These are phyloP conservation scores for Tetracentron sinense DNA, from an alignment of 164 flowering plant genomes.

Conservation along the genomic window DNA sequence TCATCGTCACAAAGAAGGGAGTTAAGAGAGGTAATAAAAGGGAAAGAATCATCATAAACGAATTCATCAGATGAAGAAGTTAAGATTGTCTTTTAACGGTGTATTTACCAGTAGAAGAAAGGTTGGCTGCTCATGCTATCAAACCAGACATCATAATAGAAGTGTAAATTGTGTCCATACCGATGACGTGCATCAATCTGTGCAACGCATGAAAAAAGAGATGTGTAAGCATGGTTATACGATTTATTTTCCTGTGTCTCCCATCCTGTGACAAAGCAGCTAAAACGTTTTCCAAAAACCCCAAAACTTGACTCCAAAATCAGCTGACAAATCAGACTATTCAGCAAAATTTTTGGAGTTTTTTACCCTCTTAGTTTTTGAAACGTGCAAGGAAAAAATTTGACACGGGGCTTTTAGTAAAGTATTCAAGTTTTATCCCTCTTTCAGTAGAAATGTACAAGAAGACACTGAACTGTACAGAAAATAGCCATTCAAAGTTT, in stretches of 20 bases:
- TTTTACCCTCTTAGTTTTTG: too few relatives aligned
- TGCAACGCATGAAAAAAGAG: not conserved
- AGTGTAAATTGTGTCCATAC: constrained; percentile 63
- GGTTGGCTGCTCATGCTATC: constrained; percentile 54
- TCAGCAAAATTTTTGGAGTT: too few relatives aligned
- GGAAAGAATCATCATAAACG: not conserved
- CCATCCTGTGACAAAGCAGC: too few relatives aligned
- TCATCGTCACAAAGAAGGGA: not conserved
- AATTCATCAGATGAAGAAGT: not conserved
- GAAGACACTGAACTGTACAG: too few relatives aligned
- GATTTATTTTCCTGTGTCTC: too few relatives aligned
- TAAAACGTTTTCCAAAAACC: too few relatives aligned
- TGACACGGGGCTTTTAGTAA: too few relatives aligned
- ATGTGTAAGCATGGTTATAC: not conserved
- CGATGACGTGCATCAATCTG: constrained; percentile 81
- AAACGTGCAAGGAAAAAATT: too few relatives aligned
- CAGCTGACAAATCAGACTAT: too few relatives aligned
- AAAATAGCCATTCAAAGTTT: too few relatives aligned
- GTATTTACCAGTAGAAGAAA: constrained; percentile 68
- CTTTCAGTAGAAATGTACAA: not conserved
- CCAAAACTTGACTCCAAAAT: too few relatives aligned
- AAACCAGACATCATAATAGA: constrained; percentile 63
- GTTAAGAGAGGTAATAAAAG: not conserved
- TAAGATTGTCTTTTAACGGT: not conserved
- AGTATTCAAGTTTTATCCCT: not conserved